Evolutionary conservation across 352 stramenopile genomes (phyloP).

Genomic region (Phytopythium oedochilum): DNA sequence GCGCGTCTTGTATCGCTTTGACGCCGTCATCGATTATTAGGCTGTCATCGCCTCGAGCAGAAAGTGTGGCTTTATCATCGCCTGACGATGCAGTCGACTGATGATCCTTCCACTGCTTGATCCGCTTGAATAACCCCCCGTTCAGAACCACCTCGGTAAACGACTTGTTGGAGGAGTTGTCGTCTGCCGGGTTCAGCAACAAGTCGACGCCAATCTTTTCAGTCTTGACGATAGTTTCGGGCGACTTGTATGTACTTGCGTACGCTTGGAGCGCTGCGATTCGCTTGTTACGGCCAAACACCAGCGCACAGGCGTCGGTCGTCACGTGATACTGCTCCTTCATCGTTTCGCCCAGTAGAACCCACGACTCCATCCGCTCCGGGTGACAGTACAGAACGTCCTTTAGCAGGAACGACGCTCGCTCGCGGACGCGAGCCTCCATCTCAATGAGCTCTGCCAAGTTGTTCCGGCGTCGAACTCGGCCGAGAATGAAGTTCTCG

Average conservation of each 20-base stretch:
- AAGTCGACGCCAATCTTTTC: background rate
- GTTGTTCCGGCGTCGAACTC: conserved; percentile 56
- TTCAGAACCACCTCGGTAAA: conserved; percentile 38
- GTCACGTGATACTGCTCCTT: conserved; percentile 65
- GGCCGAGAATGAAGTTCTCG: conserved; percentile 63
- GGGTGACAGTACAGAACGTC: conserved; percentile 61
- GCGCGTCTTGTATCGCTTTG: conserved; percentile 5
- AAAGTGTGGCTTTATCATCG: conserved; percentile 4
- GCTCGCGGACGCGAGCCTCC: conserved; percentile 51
- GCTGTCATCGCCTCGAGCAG: background rate
- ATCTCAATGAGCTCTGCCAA: conserved; percentile 52
- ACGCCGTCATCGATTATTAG: background rate
- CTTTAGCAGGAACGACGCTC: conserved; percentile 48
- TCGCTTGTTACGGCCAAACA: conserved; percentile 40
- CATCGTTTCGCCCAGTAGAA: conserved; percentile 57
- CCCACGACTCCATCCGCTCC: conserved; percentile 58
- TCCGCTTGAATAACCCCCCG: conserved; percentile 45
- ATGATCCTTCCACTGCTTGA: conserved; percentile 48
- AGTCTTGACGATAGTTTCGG: background rate
- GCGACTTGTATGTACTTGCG: conserved; percentile 1
- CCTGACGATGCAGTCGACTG: conserved; percentile 3
- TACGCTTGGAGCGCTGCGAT: conserved; percentile 34
- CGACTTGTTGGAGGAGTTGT: conserved; percentile 2
- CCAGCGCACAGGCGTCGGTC: conserved; percentile 51
- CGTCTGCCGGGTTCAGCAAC: conserved; percentile 1